Evolutionary conservation across 1,284 basidiomycete species (phyloP).

Genomic region (Peniophora sp.): DNA sequence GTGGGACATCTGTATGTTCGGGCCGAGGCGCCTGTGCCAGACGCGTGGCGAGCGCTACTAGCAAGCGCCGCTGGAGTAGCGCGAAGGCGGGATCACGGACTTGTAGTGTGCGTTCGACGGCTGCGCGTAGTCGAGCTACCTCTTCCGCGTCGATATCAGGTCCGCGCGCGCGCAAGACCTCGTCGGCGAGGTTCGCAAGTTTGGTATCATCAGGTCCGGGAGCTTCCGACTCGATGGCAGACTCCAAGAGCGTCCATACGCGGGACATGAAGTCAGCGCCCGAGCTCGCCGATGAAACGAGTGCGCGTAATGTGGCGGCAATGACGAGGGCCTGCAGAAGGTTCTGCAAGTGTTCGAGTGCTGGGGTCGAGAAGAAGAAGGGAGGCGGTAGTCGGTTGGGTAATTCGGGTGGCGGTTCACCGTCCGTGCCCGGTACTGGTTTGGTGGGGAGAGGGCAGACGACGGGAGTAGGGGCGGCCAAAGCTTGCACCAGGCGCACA

Average conservation of each 20-base stretch:
- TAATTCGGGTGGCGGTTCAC: constrained; percentile 7
- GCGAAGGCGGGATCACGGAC: constrained; percentile 57
- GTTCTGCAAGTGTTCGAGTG: constrained; percentile 56
- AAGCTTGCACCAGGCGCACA: constrained; percentile 35
- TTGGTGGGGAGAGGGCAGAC: constrained; percentile 31
- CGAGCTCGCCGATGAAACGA: constrained; percentile 31
- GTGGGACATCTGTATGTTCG: constrained; percentile 23
- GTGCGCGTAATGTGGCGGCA: constrained; percentile 47
- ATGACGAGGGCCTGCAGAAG: constrained; percentile 64
- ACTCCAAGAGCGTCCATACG: constrained; percentile 55
- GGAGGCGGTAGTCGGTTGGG: constrained; percentile 47
- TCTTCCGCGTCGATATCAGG: constrained; percentile 27
- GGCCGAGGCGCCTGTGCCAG: constrained; percentile 12
- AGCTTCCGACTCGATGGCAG: constrained; percentile 43
- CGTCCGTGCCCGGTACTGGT: constrained; percentile 9
- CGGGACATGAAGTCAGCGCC: constrained; percentile 38
- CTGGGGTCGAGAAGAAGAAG: constrained; percentile 48
- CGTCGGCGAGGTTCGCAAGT: constrained; percentile 60
- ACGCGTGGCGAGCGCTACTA: constrained; percentile 33
- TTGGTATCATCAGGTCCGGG: constrained; percentile 33
- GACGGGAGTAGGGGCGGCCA: constrained; percentile 37
- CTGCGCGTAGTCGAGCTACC: constrained; percentile 41
- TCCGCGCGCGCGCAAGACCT: constrained; percentile 41
- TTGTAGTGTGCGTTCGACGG: constrained; percentile 54
- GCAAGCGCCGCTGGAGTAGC: constrained; percentile 49